A percentile compares a stretch with the other conserved stretches of the same genome.
Conservation (phyloP, 805 yeast genomes). For the Pachysolen tannophilus region DNA sequence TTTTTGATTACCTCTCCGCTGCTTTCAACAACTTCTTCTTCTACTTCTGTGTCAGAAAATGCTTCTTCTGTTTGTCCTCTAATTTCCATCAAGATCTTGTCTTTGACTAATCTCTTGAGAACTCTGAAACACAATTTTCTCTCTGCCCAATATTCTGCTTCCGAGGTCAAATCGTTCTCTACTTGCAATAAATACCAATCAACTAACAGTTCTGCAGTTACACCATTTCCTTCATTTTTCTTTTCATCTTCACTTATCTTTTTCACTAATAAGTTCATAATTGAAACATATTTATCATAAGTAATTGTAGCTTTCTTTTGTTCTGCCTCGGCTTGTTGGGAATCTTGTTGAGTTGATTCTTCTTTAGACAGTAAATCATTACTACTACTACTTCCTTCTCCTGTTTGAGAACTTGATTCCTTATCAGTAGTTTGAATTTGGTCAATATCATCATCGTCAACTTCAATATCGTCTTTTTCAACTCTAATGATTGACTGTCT, state of each 20-base stretch:
- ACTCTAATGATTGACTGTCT: conserved; percentile 90
- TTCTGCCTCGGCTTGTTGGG: conserved; percentile 19
- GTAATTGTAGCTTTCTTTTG: conserved; percentile 41
- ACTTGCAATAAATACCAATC: conserved; percentile 73
- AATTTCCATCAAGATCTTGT: conserved; percentile 70
- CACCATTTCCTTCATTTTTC: conserved; percentile 41
- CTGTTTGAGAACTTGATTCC: conserved; percentile 17
- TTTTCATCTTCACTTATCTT: conserved; percentile 48
- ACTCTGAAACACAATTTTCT: conserved; percentile 70
- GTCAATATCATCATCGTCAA: conserved; percentile 54
- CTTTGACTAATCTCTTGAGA: conserved; percentile 73
- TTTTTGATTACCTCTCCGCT: conserved; percentile 14
- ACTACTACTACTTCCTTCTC: conserved; percentile 6
- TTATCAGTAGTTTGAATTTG: conserved; percentile 15
- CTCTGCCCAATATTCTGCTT: conserved; percentile 64
- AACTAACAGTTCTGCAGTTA: conserved; percentile 61
- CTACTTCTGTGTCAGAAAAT: conserved; percentile 21
- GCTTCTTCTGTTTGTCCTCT: conserved; percentile 38
- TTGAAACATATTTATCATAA: conserved; percentile 78
- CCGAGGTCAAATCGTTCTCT: conserved; percentile 64
- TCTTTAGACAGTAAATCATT: conserved; percentile 1
- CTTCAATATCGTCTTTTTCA: conserved; percentile 85
- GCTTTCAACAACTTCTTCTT: conserved; percentile 13
- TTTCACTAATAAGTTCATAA: conserved; percentile 72
- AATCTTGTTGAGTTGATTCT: conserved; percentile 6